These are phyloP conservation scores for Pestalotiopsis sp. DNA, from an alignment of 2,329 filamentous ascomycete genomes.

Conservation along the genomic window DNA sequence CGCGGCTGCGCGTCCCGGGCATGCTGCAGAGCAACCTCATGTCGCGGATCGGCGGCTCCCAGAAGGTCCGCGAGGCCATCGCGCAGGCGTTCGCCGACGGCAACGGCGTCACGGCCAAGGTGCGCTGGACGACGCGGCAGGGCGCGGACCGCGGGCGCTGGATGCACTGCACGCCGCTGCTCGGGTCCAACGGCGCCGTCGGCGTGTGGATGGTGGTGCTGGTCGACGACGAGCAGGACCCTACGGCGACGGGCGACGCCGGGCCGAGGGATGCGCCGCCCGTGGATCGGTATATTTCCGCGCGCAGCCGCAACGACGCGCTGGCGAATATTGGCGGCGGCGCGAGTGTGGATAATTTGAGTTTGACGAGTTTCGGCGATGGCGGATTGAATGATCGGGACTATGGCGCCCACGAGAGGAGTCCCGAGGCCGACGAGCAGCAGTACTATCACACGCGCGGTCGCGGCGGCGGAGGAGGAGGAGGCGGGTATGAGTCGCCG, in stretches of 20 bases:
- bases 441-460: neutral
- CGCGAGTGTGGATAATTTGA: conserved; percentile 19
- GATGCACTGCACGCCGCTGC: conserved; percentile 76
- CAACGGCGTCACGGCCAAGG: conserved; percentile 72
- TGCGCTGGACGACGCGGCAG: conserved; percentile 64
- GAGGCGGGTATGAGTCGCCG: neutral
- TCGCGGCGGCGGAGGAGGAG: neutral
- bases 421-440: neutral
- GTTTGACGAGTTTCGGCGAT: conserved; percentile 17
- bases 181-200: conserved; percentile 66
- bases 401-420: neutral
- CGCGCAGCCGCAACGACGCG: neutral
- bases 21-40: conserved; percentile 65
- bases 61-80: conserved; percentile 49
- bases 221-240: conserved; percentile 61
- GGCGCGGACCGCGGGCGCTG: conserved; percentile 65
- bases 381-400: neutral
- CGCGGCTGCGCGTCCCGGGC: conserved; percentile 66
- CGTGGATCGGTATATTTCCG: conserved; percentile 19
- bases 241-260: neutral
- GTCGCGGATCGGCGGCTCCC: conserved; percentile 52
- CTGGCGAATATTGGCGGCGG: neutral
- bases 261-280: conserved; percentile 24
- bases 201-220: conserved; percentile 81
- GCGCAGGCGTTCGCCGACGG: conserved; percentile 65